phyloP scores from a whole-genome alignment of 208 protist species.

The Naegleria fowleri region DNA sequence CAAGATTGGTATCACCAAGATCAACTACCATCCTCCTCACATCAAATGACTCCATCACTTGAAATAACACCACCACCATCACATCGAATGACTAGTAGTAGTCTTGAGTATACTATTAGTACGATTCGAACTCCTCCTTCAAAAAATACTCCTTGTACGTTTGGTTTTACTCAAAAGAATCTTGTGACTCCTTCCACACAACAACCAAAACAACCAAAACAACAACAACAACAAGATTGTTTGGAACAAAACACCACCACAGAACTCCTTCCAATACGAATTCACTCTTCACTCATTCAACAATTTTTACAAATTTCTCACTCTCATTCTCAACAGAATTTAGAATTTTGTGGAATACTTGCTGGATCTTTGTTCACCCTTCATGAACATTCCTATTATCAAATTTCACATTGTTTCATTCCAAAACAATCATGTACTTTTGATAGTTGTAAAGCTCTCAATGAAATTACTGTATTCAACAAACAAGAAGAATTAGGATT shows the following conservation, averaged over 20 bases:
- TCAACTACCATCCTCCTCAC: no score
- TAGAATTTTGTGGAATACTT: neutral
- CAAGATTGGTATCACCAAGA: no score
- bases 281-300: neutral
- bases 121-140: no score
- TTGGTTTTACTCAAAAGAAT: no score
- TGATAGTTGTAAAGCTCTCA: conserved; percentile 28
- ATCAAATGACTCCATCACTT: no score
- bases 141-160: no score
- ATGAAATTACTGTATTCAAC: conserved; percentile 33
- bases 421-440: conserved; percentile 36
- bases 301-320: neutral
- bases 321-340: neutral
- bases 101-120: no score
- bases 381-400: neutral
- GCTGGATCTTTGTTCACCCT: neutral
- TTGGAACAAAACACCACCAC: no score
- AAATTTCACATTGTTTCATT: conserved; percentile 31
- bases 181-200: no score
- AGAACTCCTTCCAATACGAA: neutral
- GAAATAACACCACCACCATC: no score
- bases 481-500: conserved; percentile 31
- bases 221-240: no score
- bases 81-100: no score
- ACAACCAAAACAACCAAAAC: neutral